A percentile compares a stretch with the other conserved stretches of the same genome.
These are phyloP conservation scores for Sarocladium oryzae DNA, from an alignment of 2,329 filamentous ascomycete genomes.

Conservation along the genomic window DNA sequence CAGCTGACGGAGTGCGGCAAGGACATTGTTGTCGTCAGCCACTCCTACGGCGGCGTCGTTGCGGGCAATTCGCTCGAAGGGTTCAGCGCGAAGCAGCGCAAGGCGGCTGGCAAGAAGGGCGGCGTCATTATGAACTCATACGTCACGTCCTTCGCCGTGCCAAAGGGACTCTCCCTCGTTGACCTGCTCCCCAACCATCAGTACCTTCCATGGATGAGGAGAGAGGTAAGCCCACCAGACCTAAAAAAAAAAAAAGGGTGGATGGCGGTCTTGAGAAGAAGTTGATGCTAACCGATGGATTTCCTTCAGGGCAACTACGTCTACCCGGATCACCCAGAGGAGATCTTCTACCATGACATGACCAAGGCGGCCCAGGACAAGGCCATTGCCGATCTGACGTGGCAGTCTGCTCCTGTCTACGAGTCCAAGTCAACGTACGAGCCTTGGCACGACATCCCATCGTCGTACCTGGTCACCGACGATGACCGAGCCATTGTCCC, in stretches of 20 bases:
- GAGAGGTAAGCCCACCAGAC: neutral
- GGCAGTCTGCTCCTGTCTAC: slow-evolving; percentile 5
- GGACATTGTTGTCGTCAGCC: slow-evolving; percentile 7
- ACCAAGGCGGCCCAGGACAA: neutral
- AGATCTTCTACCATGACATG: slow-evolving; percentile 6
- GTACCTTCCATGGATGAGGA: slow-evolving; percentile 8
- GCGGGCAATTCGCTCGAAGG: slow-evolving; percentile 5
- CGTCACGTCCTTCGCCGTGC: slow-evolving; percentile 4
- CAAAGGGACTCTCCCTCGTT: slow-evolving; percentile 1
- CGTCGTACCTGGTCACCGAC: neutral
- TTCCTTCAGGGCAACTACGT: slow-evolving; percentile 4
- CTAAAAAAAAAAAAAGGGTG: neutral
- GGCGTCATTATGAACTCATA: slow-evolving; percentile 4
- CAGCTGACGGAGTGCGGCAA: neutral
- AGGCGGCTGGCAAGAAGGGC: slow-evolving; percentile 5
- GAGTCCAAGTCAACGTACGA: neutral
- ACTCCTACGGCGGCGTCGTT: slow-evolving; percentile 10
- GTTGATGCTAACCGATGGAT: neutral
- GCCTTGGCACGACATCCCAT: slow-evolving; percentile 6
- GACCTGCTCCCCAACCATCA: slow-evolving; percentile 7
- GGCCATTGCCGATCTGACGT: neutral
- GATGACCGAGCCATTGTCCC: slow-evolving; percentile 4
- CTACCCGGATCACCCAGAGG: slow-evolving; percentile 1
- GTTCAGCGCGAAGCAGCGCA: slow-evolving; percentile 3
- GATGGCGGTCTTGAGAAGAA: neutral